Percentiles rank a stretch among this genome's conserved stretches.
phyloP scores from a whole-genome alignment of 2,329 filamentous ascomycete species.

The Bisporella sp. region DNA sequence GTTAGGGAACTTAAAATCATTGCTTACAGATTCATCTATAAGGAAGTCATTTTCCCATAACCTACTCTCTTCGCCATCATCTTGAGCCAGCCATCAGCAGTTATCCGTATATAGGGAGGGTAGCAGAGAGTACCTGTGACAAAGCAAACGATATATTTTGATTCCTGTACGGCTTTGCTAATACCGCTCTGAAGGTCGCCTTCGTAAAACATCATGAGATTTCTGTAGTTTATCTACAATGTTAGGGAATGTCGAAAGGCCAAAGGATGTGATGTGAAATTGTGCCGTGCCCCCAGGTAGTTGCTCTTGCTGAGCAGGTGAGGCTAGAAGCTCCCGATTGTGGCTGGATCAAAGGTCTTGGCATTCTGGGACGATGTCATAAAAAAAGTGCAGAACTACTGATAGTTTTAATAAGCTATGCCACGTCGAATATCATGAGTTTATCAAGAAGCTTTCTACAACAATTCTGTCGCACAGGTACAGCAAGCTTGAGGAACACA shows the following conservation, averaged over 20 bases:
- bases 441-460: slow-evolving; percentile 7
- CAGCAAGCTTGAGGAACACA: background rate
- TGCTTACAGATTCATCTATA: slow-evolving; percentile 44
- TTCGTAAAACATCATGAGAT: slow-evolving; percentile 64
- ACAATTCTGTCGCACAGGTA: slow-evolving; percentile 7
- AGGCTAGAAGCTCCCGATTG: no score
- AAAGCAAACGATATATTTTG: slow-evolving; percentile 79
- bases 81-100: slow-evolving; percentile 35
- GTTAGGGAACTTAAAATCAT: background rate
- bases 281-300: no score
- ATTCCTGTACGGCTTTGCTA: slow-evolving; percentile 61
- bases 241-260: no score
- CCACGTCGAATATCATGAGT: slow-evolving; percentile 14
- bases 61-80: slow-evolving; percentile 61
- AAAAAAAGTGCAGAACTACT: no score
- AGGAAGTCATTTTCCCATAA: slow-evolving; percentile 69
- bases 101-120: background rate
- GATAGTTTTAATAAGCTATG: background rate
- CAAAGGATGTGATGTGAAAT: no score
- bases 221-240: no score
- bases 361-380: no score
- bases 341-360: no score
- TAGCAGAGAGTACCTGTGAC: slow-evolving; percentile 54
- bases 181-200: slow-evolving; percentile 80
- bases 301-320: no score